Evolutionary conservation across 2,329 filamentous ascomycete genomes (phyloP).

Genomic region (Ophiostoma pallidulum): DNA sequence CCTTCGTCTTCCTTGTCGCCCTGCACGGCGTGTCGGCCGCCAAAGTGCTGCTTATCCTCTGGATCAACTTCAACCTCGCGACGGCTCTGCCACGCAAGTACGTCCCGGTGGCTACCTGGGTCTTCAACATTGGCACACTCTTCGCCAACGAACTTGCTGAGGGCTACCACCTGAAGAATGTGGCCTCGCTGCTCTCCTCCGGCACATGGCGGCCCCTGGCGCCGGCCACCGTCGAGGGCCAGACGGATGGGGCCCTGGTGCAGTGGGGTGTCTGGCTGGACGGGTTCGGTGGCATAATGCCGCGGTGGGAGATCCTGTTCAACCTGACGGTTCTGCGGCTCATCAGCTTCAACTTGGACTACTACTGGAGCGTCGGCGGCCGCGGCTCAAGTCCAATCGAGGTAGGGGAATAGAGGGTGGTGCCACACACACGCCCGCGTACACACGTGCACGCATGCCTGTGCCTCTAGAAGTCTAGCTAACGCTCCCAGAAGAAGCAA

Average conservation of each 20-base stretch:
- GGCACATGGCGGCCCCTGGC: slow-evolving; percentile 11
- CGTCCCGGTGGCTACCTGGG: slow-evolving; percentile 72
- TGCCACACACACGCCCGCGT: neutral
- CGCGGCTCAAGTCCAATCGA: slow-evolving; percentile 60
- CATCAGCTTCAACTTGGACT: slow-evolving; percentile 95
- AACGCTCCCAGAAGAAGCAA: slow-evolving; percentile 78
- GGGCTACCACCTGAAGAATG: slow-evolving; percentile 63
- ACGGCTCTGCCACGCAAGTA: slow-evolving; percentile 60
- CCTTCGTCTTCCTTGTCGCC: slow-evolving; percentile 64
- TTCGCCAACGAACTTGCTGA: slow-evolving; percentile 81
- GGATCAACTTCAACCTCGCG: slow-evolving; percentile 70
- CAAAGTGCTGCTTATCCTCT: slow-evolving; percentile 75
- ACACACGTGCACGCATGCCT: slow-evolving; percentile 1
- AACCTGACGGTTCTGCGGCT: slow-evolving; percentile 88
- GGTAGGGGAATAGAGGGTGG: slow-evolving; percentile 41
- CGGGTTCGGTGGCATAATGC: slow-evolving; percentile 69
- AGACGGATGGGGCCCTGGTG: slow-evolving; percentile 31
- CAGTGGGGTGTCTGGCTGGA: slow-evolving; percentile 67
- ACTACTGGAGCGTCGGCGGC: slow-evolving; percentile 78
- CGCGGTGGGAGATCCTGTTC: slow-evolving; percentile 94
- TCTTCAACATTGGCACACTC: slow-evolving; percentile 75
- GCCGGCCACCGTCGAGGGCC: slow-evolving; percentile 14
- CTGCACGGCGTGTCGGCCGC: slow-evolving; percentile 78
- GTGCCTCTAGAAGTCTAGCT: neutral
- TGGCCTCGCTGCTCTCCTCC: slow-evolving; percentile 42